Evolutionary conservation across 768 basidiomycete genomes (phyloP), one percentile per base, ranked within the genome.

Genomic region (Kwoniella europaea): DNA sequence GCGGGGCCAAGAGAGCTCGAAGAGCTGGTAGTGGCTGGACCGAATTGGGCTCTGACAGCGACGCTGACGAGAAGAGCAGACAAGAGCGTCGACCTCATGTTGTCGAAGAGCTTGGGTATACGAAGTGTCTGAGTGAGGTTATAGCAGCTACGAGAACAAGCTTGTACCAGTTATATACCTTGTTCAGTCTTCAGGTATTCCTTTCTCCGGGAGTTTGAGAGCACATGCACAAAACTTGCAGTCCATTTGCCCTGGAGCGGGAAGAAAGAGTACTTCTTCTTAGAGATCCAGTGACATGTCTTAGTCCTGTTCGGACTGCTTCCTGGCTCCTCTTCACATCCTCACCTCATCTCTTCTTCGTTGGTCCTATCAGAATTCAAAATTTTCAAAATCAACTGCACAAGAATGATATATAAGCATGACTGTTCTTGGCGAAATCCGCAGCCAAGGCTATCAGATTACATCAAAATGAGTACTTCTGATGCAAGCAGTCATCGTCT

Each of bases 401-500:
- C 35, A 35, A 6, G 7, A 35, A 62, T 20, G 42, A 54, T 35
- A 29, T 44, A 6, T 55, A 5, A 10, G 20, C 16, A 35, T 58
- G 65, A 67, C 65, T 59, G 65, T 60, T 18, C 65, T 67, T 67
- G 65, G 65, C 65, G 27, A 35, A 55, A 59, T 67, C 65, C 65
- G 56, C 57, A 58, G 41, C 63, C 63, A 63, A 63, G 63, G 53
- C 46, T 15, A 50, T 50, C 46, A 4, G 15, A 50, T 50, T 50
- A 50, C 13, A 50, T 50, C 18, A 18, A 2, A 0, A 15, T 18
- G 18, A 50, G 12, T 50, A 18, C 46, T 35, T 35, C 27, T 27
- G 27, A 27, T 27, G 27, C 27, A 27, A 27, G 27, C 27, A 27
- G 27, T 27, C 27, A 27, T 27, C 27, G 2, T 27, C 27, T 27